Conservation (phyloP, 768 basidiomycete species). For the Pleurotus cornucopiae region DNA sequence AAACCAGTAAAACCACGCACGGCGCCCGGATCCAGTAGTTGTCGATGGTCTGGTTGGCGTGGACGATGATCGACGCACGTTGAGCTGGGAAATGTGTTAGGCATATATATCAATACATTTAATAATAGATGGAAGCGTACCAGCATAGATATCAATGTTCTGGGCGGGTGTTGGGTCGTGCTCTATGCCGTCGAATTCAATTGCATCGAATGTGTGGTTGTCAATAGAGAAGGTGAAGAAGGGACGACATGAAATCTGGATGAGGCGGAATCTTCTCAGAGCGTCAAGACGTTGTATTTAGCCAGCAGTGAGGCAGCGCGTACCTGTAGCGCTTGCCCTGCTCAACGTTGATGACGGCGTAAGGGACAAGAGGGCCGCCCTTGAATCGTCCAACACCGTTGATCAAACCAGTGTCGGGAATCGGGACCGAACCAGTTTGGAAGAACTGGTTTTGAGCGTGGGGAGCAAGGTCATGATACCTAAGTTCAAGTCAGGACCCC, state of each 20-base stretch:
- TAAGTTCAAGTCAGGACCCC: not conserved
- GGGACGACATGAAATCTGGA: slow-evolving; percentile 43
- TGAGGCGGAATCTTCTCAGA: slow-evolving; percentile 37
- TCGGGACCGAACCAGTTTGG: slow-evolving; percentile 26
- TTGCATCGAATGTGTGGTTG: slow-evolving; percentile 31
- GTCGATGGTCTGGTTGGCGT: slow-evolving; percentile 36
- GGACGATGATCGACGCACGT: slow-evolving; percentile 31
- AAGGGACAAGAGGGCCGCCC: slow-evolving; percentile 33
- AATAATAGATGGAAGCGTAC: slow-evolving; percentile 10
- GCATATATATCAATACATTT: not conserved
- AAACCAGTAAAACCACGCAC: slow-evolving; percentile 8
- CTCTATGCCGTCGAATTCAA: slow-evolving; percentile 37
- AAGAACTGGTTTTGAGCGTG: slow-evolving; percentile 30
- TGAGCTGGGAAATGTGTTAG: slow-evolving; percentile 19
- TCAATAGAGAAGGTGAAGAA: slow-evolving; percentile 34
- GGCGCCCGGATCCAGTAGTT: slow-evolving; percentile 43
- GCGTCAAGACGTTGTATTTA: slow-evolving; percentile 19
- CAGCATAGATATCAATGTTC: slow-evolving; percentile 37
- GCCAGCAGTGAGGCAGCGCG: not conserved
- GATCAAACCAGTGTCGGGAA: slow-evolving; percentile 38
- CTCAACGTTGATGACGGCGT: slow-evolving; percentile 39
- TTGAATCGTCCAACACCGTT: slow-evolving; percentile 39
- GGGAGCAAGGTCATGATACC: slow-evolving; percentile 27
- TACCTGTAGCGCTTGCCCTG: slow-evolving; percentile 41
- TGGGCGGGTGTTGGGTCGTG: slow-evolving; percentile 35